A percentile compares a stretch with the other conserved stretches of the same genome.
Evolutionary conservation across 495 filamentous ascomycete genomes (phyloP).

Genomic region (Trichoderma orchidacearum): DNA sequence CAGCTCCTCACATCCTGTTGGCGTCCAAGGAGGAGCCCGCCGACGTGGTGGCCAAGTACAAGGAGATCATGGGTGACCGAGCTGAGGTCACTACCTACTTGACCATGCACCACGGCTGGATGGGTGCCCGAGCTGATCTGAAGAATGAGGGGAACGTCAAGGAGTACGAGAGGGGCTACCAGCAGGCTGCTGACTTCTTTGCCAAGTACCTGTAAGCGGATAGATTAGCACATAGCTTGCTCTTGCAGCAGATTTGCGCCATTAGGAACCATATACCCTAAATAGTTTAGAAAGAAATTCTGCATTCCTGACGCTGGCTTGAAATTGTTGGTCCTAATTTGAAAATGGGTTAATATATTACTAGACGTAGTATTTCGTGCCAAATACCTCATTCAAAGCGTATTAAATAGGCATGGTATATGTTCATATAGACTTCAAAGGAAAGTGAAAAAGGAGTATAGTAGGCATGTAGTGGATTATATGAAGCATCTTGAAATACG

Average conservation of each 20-base stretch:
- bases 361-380: no score
- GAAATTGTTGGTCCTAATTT: no score
- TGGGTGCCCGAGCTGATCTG: constrained; percentile 45
- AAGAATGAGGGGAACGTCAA: constrained; percentile 30
- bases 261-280: neutral
- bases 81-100: constrained; percentile 36
- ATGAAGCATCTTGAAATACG: no score
- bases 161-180: constrained; percentile 39
- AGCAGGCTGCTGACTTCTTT: constrained; percentile 30
- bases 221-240: neutral
- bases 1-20: constrained; percentile 18
- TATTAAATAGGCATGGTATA: no score
- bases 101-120: constrained; percentile 47
- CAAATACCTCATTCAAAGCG: no score
- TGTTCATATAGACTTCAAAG: no score
- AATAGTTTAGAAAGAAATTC: no score
- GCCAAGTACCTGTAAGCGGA: constrained; percentile 19
- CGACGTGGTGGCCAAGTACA: constrained; percentile 25
- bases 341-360: no score
- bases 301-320: no score
- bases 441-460: no score
- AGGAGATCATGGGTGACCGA: constrained; percentile 21
- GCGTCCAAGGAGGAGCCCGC: constrained; percentile 39
- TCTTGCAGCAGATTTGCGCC: neutral
- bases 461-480: no score